Evolutionary conservation across 257 asterid genomes (phyloP), one percentile per base, ranked within the genome.

Genomic region (Scutellaria barbata): DNA sequence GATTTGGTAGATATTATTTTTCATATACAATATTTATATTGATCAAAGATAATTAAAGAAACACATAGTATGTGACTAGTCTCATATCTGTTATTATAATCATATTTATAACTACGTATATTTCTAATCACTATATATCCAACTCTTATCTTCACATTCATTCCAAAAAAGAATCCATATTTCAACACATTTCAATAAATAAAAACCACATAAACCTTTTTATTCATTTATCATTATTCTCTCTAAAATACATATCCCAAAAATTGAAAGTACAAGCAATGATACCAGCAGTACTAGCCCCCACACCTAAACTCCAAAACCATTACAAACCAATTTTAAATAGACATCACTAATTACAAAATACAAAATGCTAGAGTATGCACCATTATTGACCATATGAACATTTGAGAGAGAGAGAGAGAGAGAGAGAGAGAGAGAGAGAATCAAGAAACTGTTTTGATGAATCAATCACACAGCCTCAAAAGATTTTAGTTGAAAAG

Each of bases 301-400:
- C 69, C 43, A 37, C 76, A 11, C 25, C 69, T 52, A 35, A 72
- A 52, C 51, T 63, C 76, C 16, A 62, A 50, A 30, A 50, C 2
- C 18, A 58, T 39, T 57, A 33, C 12, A 63, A 14, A 41, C 35
- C 20, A 69, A 39, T 10, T 47, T 39, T 13, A 60, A 3, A 4
- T 18, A 66, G 5, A 45, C 18, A 41, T 55, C 18, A 66, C 30
- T 41, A 39, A 58, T 47, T 42, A 7, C 59, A 61, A 64, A 40
- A 22, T 35, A 16, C 35, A 54, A 33, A 20, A 41, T 43, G 52
- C 71, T 75, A 40, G 63, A 52, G 54, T 40, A 43, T 68, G 58
- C 9, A 46, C 60, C 72, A 63, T 62, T 69, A 69, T 55, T 69
- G 46, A 65, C 6, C 74, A 13, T 18, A 11, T 39, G n/a, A 18